Evolutionary conservation across 164 flowering plant genomes (phyloP).

Genomic region (Platanus orientalis): DNA sequence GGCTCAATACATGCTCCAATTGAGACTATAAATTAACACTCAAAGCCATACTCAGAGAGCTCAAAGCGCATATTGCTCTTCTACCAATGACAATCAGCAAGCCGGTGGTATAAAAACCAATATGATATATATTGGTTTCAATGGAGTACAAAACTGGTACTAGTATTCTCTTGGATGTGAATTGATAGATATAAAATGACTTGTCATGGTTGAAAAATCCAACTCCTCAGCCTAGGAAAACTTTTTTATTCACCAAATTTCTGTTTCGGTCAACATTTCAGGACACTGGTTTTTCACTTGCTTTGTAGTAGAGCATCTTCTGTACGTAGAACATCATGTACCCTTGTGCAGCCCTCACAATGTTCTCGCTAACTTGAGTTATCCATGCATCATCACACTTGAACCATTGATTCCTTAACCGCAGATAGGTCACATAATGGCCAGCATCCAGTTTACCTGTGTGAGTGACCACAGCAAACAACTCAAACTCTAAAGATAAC

Average conservation of each 20-base stretch:
- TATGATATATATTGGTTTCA: slow-evolving; percentile 10
- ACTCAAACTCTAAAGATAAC: slow-evolving; percentile 69
- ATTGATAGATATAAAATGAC: background rate
- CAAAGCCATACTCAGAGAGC: slow-evolving; percentile 7
- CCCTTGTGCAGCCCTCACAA: slow-evolving; percentile 78
- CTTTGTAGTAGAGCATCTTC: slow-evolving; percentile 57
- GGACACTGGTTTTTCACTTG: slow-evolving; percentile 45
- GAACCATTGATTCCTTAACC: slow-evolving; percentile 75
- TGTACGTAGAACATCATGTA: slow-evolving; percentile 90
- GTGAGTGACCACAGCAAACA: slow-evolving; percentile 90
- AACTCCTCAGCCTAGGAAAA: background rate
- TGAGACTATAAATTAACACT: slow-evolving; percentile 6
- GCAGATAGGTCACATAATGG: slow-evolving; percentile 76
- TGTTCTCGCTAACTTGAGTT: slow-evolving; percentile 58
- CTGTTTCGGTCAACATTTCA: slow-evolving; percentile 9
- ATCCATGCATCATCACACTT: slow-evolving; percentile 96
- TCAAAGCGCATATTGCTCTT: slow-evolving; percentile 10
- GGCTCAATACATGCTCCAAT: slow-evolving; percentile 26
- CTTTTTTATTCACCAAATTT: slow-evolving; percentile 3
- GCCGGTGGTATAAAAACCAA: slow-evolving; percentile 10
- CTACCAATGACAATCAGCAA: slow-evolving; percentile 12
- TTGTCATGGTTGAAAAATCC: slow-evolving; percentile 1
- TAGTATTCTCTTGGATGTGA: slow-evolving; percentile 2
- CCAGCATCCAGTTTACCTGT: slow-evolving; percentile 81
- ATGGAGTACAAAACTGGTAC: slow-evolving; percentile 13